Evolutionary conservation across 176 grass and related monocot genomes (phyloP).

Genomic region (Paspalum notatum): DNA sequence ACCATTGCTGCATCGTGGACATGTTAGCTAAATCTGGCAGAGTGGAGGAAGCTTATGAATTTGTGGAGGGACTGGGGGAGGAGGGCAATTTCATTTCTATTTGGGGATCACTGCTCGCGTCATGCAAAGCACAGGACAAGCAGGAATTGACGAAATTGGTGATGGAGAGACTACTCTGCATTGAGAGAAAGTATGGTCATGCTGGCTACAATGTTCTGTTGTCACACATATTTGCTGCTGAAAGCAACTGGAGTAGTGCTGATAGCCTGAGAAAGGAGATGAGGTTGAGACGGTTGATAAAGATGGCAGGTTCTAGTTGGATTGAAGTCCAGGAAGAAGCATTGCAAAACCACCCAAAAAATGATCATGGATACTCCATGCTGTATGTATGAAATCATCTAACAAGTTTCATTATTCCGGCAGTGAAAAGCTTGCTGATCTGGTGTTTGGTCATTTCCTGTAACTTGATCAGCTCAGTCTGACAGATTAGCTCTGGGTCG

Average conservation of each 20-base stretch:
- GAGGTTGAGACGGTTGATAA: slow-evolving; percentile 63
- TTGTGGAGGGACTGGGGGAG: slow-evolving; percentile 66
- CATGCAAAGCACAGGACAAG: slow-evolving; percentile 74
- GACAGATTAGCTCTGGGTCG: neutral
- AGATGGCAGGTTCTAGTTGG: slow-evolving; percentile 70
- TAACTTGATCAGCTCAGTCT: slow-evolving; percentile 14
- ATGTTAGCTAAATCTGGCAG: slow-evolving; percentile 75
- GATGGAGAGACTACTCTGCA: slow-evolving; percentile 58
- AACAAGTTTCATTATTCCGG: neutral
- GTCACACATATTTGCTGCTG: slow-evolving; percentile 70
- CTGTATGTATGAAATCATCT: slow-evolving; percentile 45
- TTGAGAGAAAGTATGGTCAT: slow-evolving; percentile 65
- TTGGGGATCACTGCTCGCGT: slow-evolving; percentile 82
- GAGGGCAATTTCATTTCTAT: slow-evolving; percentile 72
- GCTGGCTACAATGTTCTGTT: slow-evolving; percentile 71
- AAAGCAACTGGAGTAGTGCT: slow-evolving; percentile 73
- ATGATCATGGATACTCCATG: slow-evolving; percentile 42
- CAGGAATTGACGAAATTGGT: slow-evolving; percentile 62
- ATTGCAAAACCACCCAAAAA: slow-evolving; percentile 38
- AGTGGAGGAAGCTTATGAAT: slow-evolving; percentile 76
- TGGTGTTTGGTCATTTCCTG: slow-evolving; percentile 12
- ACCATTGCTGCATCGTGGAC: slow-evolving; percentile 73
- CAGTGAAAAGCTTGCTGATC: slow-evolving; percentile 15
- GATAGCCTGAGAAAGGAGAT: slow-evolving; percentile 87
- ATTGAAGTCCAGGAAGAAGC: slow-evolving; percentile 53